Percentiles rank a stretch among this genome's conserved stretches.
phyloP scores from a whole-genome alignment of 306 rosid genomes.

The Psophocarpus tetragonolobus region DNA sequence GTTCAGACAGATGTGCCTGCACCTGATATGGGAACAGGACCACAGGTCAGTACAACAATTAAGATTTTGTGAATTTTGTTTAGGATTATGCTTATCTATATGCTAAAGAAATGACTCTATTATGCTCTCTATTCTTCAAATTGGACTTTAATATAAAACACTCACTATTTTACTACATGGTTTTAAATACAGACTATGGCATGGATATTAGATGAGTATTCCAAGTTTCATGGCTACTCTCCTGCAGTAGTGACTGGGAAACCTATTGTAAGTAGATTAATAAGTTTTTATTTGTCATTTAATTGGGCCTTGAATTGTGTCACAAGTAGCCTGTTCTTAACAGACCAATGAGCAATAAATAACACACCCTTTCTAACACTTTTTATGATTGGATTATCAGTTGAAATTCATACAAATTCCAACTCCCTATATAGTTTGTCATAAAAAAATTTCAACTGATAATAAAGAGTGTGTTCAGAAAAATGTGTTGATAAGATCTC shows the following conservation, averaged over 20 bases:
- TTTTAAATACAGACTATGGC: conserved; percentile 74
- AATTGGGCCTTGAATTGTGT: neutral
- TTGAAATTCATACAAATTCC: neutral
- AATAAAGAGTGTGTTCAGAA: neutral
- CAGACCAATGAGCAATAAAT: neutral
- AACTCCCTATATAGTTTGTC: neutral
- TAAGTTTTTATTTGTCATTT: neutral
- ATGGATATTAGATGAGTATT: conserved; percentile 89
- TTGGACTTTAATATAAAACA: neutral
- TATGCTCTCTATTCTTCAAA: neutral
- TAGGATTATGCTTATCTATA: neutral
- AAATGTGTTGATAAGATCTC: neutral
- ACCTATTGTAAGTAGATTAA: conserved; percentile 61
- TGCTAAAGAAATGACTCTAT: neutral
- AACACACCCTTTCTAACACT: neutral
- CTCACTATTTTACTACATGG: conserved; percentile 7
- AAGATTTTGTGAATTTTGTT: conserved; percentile 4
- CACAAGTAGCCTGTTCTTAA: neutral
- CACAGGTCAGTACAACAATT: conserved; percentile 67
- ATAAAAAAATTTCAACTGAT: neutral
- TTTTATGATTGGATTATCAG: neutral
- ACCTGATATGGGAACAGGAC: conserved; percentile 98
- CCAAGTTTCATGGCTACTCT: conserved; percentile 86
- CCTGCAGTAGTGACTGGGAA: conserved; percentile 91
- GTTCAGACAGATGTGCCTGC: conserved; percentile 91